Evolutionary conservation across 2,329 filamentous ascomycete species (phyloP).

Genomic region (Botrytis paeoniae): DNA sequence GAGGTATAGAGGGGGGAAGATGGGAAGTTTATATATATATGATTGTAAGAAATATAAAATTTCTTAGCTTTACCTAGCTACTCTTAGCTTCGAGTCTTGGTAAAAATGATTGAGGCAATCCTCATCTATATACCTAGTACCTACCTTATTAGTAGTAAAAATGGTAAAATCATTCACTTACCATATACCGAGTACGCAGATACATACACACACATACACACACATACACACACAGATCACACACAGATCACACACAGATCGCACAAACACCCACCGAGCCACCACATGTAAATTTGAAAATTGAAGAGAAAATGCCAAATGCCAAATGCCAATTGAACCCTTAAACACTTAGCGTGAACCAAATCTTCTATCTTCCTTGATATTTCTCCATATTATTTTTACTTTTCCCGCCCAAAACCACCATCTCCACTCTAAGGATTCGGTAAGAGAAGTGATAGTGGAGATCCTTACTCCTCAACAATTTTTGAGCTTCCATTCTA

Average conservation of each 20-base stretch:
- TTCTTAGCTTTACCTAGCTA: neutral
- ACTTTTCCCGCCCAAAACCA: neutral
- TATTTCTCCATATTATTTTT: neutral
- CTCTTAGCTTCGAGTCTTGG: neutral
- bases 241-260: neutral
- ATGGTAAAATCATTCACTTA: neutral
- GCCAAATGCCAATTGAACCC: neutral
- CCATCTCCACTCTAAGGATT: neutral
- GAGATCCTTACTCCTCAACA: slow-evolving; percentile 5
- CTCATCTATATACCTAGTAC: neutral
- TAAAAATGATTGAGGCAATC: neutral
- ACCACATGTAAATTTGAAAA: neutral
- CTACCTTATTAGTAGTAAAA: neutral
- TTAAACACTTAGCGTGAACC: neutral
- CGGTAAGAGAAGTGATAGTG: neutral
- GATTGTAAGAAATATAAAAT: neutral
- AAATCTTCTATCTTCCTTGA: neutral
- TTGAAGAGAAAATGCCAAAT: neutral
- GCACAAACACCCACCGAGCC: neutral
- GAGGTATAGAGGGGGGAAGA: neutral
- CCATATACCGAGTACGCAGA: neutral
- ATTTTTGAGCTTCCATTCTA: neutral
- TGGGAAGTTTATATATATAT: slow-evolving; percentile 2
- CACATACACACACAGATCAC: neutral
- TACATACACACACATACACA: neutral